Evolutionary conservation across 2,329 filamentous ascomycete species (phyloP).

Genomic region (Neopestalotiopsis clavispora): DNA sequence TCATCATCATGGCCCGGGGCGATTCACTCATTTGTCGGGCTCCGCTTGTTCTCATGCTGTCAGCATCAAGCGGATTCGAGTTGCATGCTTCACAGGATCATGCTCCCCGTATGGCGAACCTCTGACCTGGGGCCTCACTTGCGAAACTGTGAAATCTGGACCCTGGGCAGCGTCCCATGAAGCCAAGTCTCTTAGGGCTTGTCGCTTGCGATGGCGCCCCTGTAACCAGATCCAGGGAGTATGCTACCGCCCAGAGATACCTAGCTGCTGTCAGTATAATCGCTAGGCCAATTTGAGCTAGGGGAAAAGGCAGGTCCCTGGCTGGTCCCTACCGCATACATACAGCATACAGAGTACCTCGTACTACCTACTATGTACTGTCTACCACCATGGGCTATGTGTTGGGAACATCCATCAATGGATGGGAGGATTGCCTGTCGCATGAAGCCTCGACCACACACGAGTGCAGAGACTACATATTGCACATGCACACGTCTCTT

Average conservation of each 20-base stretch:
- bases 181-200: background rate
- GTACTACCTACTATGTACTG: background rate
- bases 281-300: constrained; percentile 7
- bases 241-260: background rate
- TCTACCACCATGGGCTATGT: background rate
- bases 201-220: background rate
- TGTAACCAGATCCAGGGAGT: background rate
- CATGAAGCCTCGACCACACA: background rate
- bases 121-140: background rate
- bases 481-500: background rate
- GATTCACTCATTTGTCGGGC: no score
- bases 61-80: background rate
- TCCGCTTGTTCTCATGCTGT: background rate
- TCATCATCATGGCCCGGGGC: no score
- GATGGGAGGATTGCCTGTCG: no score
- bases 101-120: background rate
- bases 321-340: background rate
- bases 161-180: background rate
- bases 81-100: background rate
- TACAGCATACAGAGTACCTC: background rate
- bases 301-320: background rate
- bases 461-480: background rate
- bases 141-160: background rate
- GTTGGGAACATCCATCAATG: no score
- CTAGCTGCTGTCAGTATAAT: constrained; percentile 7